Percentiles rank a stretch among this genome's conserved stretches.
These are phyloP conservation scores for Coemansia sp. DNA, from an alignment of 192 early-diverging fungal species.

Conservation along the genomic window DNA sequence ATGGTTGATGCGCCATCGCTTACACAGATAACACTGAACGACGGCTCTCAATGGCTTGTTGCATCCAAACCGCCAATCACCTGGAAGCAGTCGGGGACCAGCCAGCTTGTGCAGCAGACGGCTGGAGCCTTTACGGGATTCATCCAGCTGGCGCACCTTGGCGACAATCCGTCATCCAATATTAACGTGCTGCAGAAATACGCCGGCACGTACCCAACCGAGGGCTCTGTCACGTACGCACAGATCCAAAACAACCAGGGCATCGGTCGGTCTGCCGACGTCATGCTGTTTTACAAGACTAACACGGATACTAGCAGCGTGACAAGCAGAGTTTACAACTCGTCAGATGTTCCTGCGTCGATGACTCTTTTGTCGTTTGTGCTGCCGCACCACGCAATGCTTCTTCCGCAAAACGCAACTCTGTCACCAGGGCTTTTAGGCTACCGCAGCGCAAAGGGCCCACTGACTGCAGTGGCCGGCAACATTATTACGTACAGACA, in stretches of 20 bases:
- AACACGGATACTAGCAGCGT: constrained; percentile 32
- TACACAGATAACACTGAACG: constrained; percentile 48
- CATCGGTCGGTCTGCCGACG: constrained; percentile 24
- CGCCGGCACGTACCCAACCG: constrained; percentile 46
- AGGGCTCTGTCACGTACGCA: constrained; percentile 49
- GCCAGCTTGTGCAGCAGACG: neutral
- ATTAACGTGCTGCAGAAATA: constrained; percentile 47
- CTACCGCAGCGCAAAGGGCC: constrained; percentile 54
- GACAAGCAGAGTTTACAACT: constrained; percentile 11
- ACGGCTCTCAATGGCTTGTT: constrained; percentile 50
- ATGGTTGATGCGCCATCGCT: constrained; percentile 30
- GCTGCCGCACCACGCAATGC: constrained; percentile 54
- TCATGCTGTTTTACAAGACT: constrained; percentile 43
- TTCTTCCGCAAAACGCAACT: constrained; percentile 6
- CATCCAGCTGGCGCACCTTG: constrained; percentile 52
- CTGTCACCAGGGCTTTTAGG: constrained; percentile 26
- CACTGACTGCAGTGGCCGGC: constrained; percentile 48
- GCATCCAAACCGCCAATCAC: constrained; percentile 36
- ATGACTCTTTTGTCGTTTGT: constrained; percentile 44
- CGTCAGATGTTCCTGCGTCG: constrained; percentile 8
- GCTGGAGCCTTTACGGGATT: constrained; percentile 33
- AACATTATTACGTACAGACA: constrained; percentile 50
- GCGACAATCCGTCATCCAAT: constrained; percentile 31
- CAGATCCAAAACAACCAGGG: constrained; percentile 27
- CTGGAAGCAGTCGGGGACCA: constrained; percentile 28